Evolutionary conservation across 2,329 filamentous ascomycete species (phyloP).

Genomic region (Paracorniculantispora psalliotae): DNA sequence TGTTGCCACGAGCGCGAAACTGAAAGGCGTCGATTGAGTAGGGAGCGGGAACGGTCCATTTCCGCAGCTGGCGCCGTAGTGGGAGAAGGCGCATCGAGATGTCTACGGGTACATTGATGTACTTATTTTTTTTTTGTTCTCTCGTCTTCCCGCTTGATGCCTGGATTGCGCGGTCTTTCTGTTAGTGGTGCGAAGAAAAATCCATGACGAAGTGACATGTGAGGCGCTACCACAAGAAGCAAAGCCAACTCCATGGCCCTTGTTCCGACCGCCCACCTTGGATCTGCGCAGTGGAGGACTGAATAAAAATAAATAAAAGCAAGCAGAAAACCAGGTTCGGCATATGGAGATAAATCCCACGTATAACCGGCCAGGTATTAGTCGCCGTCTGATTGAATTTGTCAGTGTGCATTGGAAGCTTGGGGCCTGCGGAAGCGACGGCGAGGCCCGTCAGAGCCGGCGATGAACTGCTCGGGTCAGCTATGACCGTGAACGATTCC

Average conservation of each 20-base stretch:
- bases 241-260: neutral
- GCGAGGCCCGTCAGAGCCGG: neutral
- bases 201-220: conserved; percentile 12
- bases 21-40: neutral
- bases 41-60: conserved; percentile 6
- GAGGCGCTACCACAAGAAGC: conserved; percentile 9
- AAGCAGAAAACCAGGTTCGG: neutral
- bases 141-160: neutral
- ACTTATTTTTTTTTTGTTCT: neutral
- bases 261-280: neutral
- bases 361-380: neutral
- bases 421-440: neutral
- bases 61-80: neutral
- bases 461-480: neutral
- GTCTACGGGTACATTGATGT: neutral
- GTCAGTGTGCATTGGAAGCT: neutral
- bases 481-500: neutral
- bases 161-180: neutral
- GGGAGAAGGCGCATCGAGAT: neutral
- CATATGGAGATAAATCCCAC: neutral
- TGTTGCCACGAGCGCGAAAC: neutral
- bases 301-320: neutral
- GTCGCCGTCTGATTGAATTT: neutral
- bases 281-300: conserved; percentile 6
- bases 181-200: neutral